Evolutionary conservation across 1,284 basidiomycete genomes (phyloP).

Genomic region (Tremellales sp.): DNA sequence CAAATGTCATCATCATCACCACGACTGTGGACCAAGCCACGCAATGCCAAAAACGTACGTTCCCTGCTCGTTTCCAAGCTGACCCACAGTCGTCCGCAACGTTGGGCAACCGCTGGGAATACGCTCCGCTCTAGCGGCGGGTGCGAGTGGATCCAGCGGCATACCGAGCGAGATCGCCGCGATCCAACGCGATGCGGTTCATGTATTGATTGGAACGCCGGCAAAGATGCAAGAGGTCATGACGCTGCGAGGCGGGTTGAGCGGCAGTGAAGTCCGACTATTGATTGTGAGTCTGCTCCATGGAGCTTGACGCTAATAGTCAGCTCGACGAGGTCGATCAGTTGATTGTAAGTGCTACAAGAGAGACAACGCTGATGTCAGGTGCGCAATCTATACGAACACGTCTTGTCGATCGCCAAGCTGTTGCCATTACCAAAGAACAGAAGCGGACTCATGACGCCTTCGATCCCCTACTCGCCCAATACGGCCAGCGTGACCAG

Average conservation of each 20-base stretch:
- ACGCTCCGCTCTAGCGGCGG: slow-evolving; percentile 79
- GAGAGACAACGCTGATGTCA: slow-evolving; percentile 11
- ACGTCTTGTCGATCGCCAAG: slow-evolving; percentile 87
- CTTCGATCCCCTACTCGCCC: slow-evolving; percentile 33
- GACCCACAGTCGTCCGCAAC: slow-evolving; percentile 72
- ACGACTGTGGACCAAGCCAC: slow-evolving; percentile 98
- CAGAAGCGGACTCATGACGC: slow-evolving; percentile 24
- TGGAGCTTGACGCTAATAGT: neutral
- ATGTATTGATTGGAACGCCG: slow-evolving; percentile 93
- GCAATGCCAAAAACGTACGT: slow-evolving; percentile 75
- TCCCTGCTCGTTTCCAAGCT: neutral
- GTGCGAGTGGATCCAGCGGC: slow-evolving; percentile 62
- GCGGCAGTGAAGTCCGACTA: slow-evolving; percentile 79
- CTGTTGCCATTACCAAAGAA: slow-evolving; percentile 75
- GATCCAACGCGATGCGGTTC: slow-evolving; percentile 84
- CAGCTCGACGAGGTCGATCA: slow-evolving; percentile 93
- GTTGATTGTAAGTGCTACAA: slow-evolving; percentile 58
- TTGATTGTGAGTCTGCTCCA: slow-evolving; percentile 56
- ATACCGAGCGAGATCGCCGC: slow-evolving; percentile 72
- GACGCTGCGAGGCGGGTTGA: slow-evolving; percentile 60
- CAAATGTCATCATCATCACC: slow-evolving; percentile 86
- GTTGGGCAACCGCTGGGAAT: slow-evolving; percentile 87
- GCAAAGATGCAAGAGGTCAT: slow-evolving; percentile 93
- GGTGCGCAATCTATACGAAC: slow-evolving; percentile 91
- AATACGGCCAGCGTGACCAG: slow-evolving; percentile 32